Evolutionary conservation across 345 rosid species (phyloP).

Genomic region (Eutrema heterophyllum): DNA sequence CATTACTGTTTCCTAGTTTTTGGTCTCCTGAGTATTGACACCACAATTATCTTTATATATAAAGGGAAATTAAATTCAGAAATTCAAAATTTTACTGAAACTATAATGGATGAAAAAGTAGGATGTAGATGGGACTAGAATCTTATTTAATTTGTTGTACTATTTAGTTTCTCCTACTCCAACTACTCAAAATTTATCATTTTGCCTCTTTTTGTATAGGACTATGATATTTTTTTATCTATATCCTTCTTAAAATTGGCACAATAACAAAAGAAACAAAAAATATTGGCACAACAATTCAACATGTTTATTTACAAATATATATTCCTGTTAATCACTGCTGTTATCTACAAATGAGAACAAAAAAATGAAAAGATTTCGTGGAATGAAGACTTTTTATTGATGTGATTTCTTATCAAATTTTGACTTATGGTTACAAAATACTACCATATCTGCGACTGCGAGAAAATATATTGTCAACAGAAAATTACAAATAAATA

Average conservation of each 20-base stretch:
- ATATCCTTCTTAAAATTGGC: neutral
- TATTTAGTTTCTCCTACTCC: slow-evolving; percentile 12
- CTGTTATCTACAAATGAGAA: neutral
- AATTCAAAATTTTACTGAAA: slow-evolving; percentile 11
- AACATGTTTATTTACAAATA: neutral
- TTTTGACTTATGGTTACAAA: neutral
- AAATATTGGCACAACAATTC: neutral
- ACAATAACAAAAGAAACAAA: neutral
- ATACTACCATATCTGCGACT: neutral
- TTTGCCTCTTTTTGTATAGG: neutral
- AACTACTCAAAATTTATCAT: slow-evolving; percentile 5
- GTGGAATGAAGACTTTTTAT: neutral
- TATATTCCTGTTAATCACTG: neutral
- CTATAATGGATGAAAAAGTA: neutral
- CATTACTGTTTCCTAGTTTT: neutral
- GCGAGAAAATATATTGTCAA: neutral
- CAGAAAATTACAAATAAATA: neutral
- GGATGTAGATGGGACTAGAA: slow-evolving; percentile 23
- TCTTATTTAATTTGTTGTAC: slow-evolving; percentile 10
- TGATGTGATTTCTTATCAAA: neutral
- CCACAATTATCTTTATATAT: neutral
- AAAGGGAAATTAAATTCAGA: slow-evolving; percentile 13
- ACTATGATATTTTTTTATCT: neutral
- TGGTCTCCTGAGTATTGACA: slow-evolving; percentile 29
- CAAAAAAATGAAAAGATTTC: neutral